Conservation (phyloP, 177 flowering plant genomes). For the Vitis hybrid region DNA sequence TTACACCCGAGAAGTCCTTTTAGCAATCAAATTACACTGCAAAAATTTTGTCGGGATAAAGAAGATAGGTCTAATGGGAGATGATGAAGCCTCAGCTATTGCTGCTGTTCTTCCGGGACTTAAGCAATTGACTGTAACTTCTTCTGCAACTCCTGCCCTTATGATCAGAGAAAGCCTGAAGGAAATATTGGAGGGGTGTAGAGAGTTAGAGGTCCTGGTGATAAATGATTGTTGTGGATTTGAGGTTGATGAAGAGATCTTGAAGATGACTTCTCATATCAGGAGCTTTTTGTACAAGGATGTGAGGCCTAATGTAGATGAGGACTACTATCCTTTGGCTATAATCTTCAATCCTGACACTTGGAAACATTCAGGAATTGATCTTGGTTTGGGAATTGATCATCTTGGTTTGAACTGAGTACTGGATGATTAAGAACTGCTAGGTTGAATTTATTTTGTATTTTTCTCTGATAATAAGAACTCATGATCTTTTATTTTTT, state of each 20-base stretch:
- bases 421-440: no score
- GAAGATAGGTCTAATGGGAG: background rate
- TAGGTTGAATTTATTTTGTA: no score
- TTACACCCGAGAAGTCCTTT: background rate
- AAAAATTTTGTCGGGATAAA: background rate
- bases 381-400: no score
- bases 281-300: background rate
- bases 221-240: constrained; percentile 4
- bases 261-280: constrained; percentile 2
- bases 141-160: background rate
- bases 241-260: background rate
- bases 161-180: background rate
- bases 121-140: constrained; percentile 1
- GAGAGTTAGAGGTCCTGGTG: constrained; percentile 1
- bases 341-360: no score
- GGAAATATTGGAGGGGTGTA: constrained; percentile 8
- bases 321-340: background rate
- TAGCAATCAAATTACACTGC: constrained; percentile 1
- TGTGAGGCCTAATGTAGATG: background rate
- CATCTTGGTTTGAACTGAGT: no score
- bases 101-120: background rate
- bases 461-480: no score
- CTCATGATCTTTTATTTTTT: no score
- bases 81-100: constrained; percentile 2
- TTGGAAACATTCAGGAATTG: no score